Conservation (phyloP, 2,329 filamentous ascomycete genomes). For the Pyrenophora teres region DNA sequence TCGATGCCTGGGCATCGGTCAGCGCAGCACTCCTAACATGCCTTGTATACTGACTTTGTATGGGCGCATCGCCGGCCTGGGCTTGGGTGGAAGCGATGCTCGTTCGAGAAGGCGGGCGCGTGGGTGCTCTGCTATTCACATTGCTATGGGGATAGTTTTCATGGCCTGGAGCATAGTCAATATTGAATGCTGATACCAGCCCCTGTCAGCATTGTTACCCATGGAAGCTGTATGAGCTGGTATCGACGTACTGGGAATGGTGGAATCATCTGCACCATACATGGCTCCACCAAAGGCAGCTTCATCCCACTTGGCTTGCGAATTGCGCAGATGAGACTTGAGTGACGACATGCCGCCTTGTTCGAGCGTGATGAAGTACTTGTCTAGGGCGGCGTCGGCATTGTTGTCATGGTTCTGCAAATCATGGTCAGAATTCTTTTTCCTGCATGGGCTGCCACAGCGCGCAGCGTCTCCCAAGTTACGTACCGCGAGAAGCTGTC, state of each 20-base stretch:
- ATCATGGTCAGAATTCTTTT: neutral
- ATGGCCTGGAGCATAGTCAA: constrained; percentile 39
- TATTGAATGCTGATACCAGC: constrained; percentile 38
- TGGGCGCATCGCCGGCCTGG: constrained; percentile 37
- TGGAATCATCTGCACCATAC: constrained; percentile 33
- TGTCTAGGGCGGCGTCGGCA: constrained; percentile 29
- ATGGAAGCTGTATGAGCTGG: neutral
- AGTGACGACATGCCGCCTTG: constrained; percentile 20
- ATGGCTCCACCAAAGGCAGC: constrained; percentile 37
- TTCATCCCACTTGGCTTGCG: constrained; percentile 38
- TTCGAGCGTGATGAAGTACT: constrained; percentile 24
- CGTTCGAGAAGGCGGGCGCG: constrained; percentile 42
- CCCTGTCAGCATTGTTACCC: constrained; percentile 22
- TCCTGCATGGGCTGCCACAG: neutral
- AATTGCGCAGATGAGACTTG: constrained; percentile 26
- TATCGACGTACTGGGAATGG: constrained; percentile 36
- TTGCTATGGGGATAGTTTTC: constrained; percentile 41
- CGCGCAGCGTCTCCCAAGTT: constrained; percentile 4
- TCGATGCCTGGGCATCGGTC: constrained; percentile 38
- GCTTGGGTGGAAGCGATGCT: constrained; percentile 38
- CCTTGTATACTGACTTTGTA: constrained; percentile 37
- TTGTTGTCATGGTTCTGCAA: constrained; percentile 32
- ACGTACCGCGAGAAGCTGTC: constrained; percentile 22
- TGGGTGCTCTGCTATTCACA: constrained; percentile 42
- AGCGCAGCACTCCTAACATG: constrained; percentile 10